Conservation (phyloP, 441 rosid species). For the Pelargonium citronellum region DNA sequence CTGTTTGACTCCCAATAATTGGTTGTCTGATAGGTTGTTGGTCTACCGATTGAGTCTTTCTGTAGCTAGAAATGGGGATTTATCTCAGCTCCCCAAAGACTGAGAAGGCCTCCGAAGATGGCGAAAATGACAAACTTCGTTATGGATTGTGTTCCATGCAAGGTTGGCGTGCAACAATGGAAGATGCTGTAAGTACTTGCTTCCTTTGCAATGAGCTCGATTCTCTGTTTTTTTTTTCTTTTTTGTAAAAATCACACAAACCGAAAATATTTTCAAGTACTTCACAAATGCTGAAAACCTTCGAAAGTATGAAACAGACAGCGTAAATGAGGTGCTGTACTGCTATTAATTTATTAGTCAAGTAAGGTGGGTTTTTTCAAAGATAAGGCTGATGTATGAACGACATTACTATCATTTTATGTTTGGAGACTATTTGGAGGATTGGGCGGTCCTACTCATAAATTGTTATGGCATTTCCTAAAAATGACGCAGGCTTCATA, state of each 20-base stretch:
- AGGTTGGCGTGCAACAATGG: slow-evolving; percentile 98
- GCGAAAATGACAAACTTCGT: slow-evolving; percentile 64
- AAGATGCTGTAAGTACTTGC: slow-evolving; percentile 78
- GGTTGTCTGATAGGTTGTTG: neutral
- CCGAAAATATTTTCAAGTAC: neutral
- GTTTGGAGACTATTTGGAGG: neutral
- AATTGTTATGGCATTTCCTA: neutral
- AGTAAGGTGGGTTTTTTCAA: neutral
- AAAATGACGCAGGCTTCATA: neutral
- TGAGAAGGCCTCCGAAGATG: slow-evolving; percentile 86
- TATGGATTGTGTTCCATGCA: slow-evolving; percentile 97
- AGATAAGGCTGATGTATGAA: neutral
- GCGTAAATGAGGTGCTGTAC: neutral
- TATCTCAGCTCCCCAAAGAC: slow-evolving; percentile 92
- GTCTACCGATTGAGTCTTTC: neutral
- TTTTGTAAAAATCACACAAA: neutral
- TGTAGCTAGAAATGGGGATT: slow-evolving; percentile 62
- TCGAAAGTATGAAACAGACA: neutral
- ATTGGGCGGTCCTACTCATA: neutral
- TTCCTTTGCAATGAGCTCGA: neutral
- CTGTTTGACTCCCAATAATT: neutral
- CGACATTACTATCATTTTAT: neutral
- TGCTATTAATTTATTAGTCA: neutral
- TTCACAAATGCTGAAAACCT: neutral
- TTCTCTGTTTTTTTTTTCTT: neutral